Conservation (phyloP, 2,329 filamentous ascomycete genomes). For the Polychaeton citri region DNA sequence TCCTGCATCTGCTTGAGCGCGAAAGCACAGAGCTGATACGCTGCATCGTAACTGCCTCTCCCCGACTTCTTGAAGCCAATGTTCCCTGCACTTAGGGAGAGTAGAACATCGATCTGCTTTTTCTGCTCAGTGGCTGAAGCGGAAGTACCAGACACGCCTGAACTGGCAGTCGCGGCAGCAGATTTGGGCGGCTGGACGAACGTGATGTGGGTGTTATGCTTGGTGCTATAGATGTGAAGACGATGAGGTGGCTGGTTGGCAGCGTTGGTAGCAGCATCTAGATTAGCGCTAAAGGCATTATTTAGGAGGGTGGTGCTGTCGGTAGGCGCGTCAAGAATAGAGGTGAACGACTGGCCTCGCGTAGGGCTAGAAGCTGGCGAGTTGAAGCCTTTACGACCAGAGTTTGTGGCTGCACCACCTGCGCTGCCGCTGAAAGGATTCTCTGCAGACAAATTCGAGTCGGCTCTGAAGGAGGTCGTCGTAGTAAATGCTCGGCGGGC, state of each 20-base stretch:
- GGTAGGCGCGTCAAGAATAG: slow-evolving; percentile 1
- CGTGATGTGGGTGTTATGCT: slow-evolving; percentile 93
- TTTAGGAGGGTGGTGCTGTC: slow-evolving; percentile 5
- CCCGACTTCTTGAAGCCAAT: slow-evolving; percentile 80
- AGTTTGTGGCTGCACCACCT: neutral
- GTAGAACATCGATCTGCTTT: slow-evolving; percentile 46
- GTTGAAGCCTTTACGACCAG: neutral
- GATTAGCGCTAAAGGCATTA: slow-evolving; percentile 5
- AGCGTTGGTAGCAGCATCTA: slow-evolving; percentile 3
- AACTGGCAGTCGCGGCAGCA: slow-evolving; percentile 14
- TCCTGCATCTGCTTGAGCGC: slow-evolving; percentile 76
- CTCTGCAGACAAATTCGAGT: slow-evolving; percentile 2
- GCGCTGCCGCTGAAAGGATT: neutral
- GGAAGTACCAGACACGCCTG: slow-evolving; percentile 13
- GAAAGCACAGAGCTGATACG: slow-evolving; percentile 77
- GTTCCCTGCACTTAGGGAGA: slow-evolving; percentile 72
- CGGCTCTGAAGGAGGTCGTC: slow-evolving; percentile 9
- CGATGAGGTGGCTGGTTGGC: slow-evolving; percentile 47
- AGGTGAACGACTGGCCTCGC: slow-evolving; percentile 4
- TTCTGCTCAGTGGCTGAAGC: slow-evolving; percentile 37
- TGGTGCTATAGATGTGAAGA: slow-evolving; percentile 73
- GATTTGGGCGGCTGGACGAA: slow-evolving; percentile 53
- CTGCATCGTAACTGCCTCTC: slow-evolving; percentile 76
- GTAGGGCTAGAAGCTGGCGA: neutral
- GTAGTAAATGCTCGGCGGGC: slow-evolving; percentile 22